Evolutionary conservation across 305 asterid genomes (phyloP).

Genomic region (Fraxinus platypoda): DNA sequence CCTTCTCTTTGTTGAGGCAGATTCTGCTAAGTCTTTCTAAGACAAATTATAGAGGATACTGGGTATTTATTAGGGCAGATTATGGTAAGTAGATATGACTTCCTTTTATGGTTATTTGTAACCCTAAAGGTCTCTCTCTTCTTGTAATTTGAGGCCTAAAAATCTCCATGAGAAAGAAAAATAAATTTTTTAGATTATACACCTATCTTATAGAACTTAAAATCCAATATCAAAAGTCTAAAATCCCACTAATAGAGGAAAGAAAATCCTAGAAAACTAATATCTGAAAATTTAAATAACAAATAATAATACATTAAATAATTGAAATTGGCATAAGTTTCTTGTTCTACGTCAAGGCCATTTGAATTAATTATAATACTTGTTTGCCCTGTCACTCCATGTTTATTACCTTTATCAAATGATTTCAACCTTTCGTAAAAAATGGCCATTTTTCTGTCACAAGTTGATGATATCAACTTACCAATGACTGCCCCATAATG

Average conservation of each 20-base stretch:
- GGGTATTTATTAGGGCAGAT: background rate
- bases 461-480: slow-evolving; percentile 28
- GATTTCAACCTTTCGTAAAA: background rate
- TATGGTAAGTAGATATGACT: background rate
- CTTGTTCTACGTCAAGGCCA: background rate
- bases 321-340: background rate
- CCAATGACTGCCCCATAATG: slow-evolving; percentile 78
- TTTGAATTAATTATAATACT: background rate
- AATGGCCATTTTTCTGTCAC: background rate
- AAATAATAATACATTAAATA: background rate
- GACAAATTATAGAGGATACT: background rate
- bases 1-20: background rate
- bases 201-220: background rate
- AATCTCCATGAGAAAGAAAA: background rate
- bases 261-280: background rate
- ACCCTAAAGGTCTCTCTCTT: background rate
- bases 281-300: background rate
- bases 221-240: background rate
- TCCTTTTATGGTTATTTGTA: background rate
- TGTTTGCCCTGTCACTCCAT: background rate
- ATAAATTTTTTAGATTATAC: too few species aligned
- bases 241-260: background rate
- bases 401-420: slow-evolving; percentile 3
- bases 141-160: background rate
- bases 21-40: background rate